These are phyloP conservation scores for Wickerhamomyces silvicola DNA, from an alignment of 805 yeast species.

Conservation along the genomic window DNA sequence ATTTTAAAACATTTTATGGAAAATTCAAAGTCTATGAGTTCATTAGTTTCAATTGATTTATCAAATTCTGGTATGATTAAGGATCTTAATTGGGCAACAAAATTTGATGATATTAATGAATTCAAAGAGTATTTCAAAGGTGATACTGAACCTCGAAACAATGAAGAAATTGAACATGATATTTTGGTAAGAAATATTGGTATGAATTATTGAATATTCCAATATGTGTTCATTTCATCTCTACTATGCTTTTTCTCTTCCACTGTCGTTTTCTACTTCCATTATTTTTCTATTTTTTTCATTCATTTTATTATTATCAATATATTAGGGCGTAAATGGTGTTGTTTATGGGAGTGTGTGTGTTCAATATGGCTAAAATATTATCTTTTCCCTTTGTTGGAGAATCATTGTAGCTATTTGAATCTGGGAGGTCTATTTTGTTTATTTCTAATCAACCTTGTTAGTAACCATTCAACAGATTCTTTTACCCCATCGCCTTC, in stretches of 20 bases:
- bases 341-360: too few relatives aligned
- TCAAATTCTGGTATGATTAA: slow-evolving; percentile 44
- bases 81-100: slow-evolving; percentile 38
- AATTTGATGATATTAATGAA: slow-evolving; percentile 7
- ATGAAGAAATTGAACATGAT: slow-evolving; percentile 3
- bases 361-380: not conserved
- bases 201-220: slow-evolving; percentile 16
- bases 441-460: slow-evolving; percentile 50
- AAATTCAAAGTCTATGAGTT: slow-evolving; percentile 14
- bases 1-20: slow-evolving; percentile 25
- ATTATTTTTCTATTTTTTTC: not conserved
- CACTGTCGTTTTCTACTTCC: not conserved
- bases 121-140: slow-evolving; percentile 13
- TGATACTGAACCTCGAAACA: slow-evolving; percentile 11
- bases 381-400: too few relatives aligned
- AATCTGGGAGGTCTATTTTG: slow-evolving; percentile 31
- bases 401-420: slow-evolving; percentile 17
- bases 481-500: slow-evolving; percentile 75
- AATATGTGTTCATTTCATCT: too few relatives aligned
- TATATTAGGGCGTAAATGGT: too few relatives aligned
- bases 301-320: slow-evolving; percentile 2
- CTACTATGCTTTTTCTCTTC: too few relatives aligned
- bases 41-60: slow-evolving; percentile 29
- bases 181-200: slow-evolving; percentile 16
- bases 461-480: slow-evolving; percentile 82